Base-by-base conservation (phyloP, 345 rosid genomes). In the Populus euphratica region DNA sequence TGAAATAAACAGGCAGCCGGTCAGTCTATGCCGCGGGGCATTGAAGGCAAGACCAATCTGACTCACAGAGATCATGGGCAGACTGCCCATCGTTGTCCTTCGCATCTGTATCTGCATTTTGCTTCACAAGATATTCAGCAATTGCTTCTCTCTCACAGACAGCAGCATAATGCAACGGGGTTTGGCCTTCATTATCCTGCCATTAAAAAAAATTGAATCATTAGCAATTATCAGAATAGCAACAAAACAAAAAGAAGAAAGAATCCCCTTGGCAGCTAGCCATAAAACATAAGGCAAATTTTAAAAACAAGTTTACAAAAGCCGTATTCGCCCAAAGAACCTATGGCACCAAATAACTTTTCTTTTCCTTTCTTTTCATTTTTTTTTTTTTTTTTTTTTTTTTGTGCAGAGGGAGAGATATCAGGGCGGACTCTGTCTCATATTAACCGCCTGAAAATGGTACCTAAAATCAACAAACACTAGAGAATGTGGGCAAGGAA, bases 141-240 rank as follows among this genome's bases (percentile, higher is more conserved):
- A 93, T 86, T 68, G 85, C 87, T 88, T 90, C 91, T 80, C 98
- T 89, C 84, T 90, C 97, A 27, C 99, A 96, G 33, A 92, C 87
- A 81, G 83, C 93, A 69, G 99, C 99, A 68, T 96, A 96, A 82
- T 93, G 99, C 88, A 96, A 78, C 2, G 98, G 88, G 11, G 97
- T 91, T 84, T 96, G 98, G 56, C 99, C 99, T 80, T 93, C 99
- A 16, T 90, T 86, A 83, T 96, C 99, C 99, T 96, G 63, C 72
- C 77, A 85, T 77, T 71, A 73, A 3, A 39, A 7, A 29, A 62
- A 49, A 20, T 7, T 18, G 8, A 13, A 12, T 29, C 21, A 33
- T 36, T 44, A 81, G 79, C 31, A 76, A 75, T 41, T 72, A 56
- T 20, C 64, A 59, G 27, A 59, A 23, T 9, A 21, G 39, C 54